phyloP scores from a whole-genome alignment of 768 basidiomycete genomes.

The Neoboletus subvelutipes region DNA sequence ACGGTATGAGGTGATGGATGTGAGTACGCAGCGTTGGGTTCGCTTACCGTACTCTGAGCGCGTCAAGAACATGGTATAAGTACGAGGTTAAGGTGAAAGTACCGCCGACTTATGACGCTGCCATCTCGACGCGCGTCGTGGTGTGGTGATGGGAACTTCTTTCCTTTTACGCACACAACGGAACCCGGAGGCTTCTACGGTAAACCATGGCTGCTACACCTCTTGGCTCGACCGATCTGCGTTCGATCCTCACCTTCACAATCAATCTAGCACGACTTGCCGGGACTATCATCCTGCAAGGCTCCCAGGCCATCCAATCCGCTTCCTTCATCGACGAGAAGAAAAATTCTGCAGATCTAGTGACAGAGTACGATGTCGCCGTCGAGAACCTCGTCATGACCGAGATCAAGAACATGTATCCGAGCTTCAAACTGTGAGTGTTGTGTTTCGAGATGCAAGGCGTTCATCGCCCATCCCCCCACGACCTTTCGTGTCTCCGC shows the following conservation, averaged over 20 bases:
- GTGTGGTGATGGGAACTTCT: constrained; percentile 28
- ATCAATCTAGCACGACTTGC: constrained; percentile 66
- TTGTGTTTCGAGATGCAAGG: background rate
- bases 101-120: constrained; percentile 22
- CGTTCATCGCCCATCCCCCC: background rate
- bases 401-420: constrained; percentile 63
- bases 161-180: constrained; percentile 22
- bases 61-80: constrained; percentile 87
- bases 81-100: constrained; percentile 7
- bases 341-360: constrained; percentile 91
- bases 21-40: no score
- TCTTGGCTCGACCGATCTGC: constrained; percentile 45
- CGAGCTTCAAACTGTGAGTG: constrained; percentile 78
- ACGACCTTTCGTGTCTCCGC: background rate
- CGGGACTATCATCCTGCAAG: constrained; percentile 71
- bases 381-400: constrained; percentile 83
- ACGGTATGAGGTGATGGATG: background rate
- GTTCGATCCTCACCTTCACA: constrained; percentile 65
- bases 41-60: constrained; percentile 87
- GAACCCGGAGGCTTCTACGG: no score
- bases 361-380: constrained; percentile 90
- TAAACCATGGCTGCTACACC: constrained; percentile 13
- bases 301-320: constrained; percentile 68
- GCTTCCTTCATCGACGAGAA: constrained; percentile 68
- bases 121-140: constrained; percentile 37